Percentiles rank a stretch among this genome's conserved stretches.
Conservation (phyloP, 495 filamentous ascomycete genomes). For the Pseudevernia furfuracea region DNA sequence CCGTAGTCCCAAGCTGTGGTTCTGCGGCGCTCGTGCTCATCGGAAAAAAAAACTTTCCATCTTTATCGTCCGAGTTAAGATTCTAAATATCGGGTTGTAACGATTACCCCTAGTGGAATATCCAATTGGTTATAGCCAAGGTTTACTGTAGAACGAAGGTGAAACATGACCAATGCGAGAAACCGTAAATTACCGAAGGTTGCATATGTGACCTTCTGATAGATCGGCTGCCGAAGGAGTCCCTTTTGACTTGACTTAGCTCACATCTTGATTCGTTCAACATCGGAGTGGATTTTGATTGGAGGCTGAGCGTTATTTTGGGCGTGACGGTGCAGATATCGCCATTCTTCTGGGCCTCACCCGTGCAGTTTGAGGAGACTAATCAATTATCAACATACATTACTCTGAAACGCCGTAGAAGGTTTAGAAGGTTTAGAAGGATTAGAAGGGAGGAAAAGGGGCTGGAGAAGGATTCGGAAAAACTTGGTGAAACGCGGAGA, state of each 20-base stretch:
- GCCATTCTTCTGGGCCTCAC: too few species aligned
- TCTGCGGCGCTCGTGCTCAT: not conserved
- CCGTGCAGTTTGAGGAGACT: not conserved
- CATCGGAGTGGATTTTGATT: not conserved
- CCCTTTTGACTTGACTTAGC: not conserved
- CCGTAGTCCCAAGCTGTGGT: not conserved
- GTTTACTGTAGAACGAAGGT: too few species aligned
- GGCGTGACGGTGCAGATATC: not conserved
- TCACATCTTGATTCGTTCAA: not conserved
- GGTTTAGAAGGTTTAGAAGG: not conserved
- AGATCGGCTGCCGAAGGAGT: not conserved
- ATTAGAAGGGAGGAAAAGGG: not conserved
- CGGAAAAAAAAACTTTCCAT: not conserved
- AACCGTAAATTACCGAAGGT: not conserved
- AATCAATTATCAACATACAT: too few species aligned
- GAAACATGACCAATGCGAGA: slow-evolving; percentile 1
- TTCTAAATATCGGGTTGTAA: too few species aligned
- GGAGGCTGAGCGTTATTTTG: not conserved
- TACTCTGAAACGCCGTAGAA: not conserved
- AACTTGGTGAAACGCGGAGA: not conserved
- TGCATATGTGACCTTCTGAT: not conserved
- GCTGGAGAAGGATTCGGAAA: too few species aligned
- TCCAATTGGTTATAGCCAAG: too few species aligned
- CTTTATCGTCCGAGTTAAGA: not conserved
- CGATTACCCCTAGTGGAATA: too few species aligned